phyloP scores from a whole-genome alignment of 768 basidiomycete species.

The Tylopilus plumbeoviolaceoides region DNA sequence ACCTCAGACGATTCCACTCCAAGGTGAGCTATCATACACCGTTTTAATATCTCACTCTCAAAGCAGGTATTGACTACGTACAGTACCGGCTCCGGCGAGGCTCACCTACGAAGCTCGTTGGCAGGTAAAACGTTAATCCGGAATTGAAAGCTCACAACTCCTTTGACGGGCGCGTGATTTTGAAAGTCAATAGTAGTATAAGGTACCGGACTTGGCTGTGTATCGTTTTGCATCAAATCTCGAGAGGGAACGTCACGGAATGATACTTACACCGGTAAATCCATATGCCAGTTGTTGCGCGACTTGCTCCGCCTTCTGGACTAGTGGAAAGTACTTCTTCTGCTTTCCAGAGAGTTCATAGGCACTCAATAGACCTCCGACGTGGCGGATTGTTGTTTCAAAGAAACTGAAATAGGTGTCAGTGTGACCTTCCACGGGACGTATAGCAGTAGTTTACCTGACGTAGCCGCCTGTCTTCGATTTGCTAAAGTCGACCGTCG shows the following conservation, averaged over 20 bases:
- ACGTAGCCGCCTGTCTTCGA: constrained; percentile 44
- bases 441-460: constrained; percentile 31
- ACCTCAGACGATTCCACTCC: constrained; percentile 54
- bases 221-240: background rate
- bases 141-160: constrained; percentile 25
- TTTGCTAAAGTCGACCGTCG: constrained; percentile 47
- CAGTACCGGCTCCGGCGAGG: constrained; percentile 45
- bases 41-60: background rate
- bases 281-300: constrained; percentile 61
- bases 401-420: constrained; percentile 40
- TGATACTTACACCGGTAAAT: constrained; percentile 49
- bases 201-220: constrained; percentile 36
- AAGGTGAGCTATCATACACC: constrained; percentile 42
- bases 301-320: constrained; percentile 60
- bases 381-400: constrained; percentile 72
- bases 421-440: background rate
- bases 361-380: constrained; percentile 64
- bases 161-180: constrained; percentile 27
- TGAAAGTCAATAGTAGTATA: constrained; percentile 37
- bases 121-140: background rate
- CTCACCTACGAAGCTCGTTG: constrained; percentile 33
- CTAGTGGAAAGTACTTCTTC: constrained; percentile 40
- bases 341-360: constrained; percentile 58
- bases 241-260: background rate
- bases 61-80: constrained; percentile 19